Percentiles rank a stretch among this genome's conserved stretches.
phyloP scores from a whole-genome alignment of 1,139 yeast species.

The Lizanozyma gosingica region DNA sequence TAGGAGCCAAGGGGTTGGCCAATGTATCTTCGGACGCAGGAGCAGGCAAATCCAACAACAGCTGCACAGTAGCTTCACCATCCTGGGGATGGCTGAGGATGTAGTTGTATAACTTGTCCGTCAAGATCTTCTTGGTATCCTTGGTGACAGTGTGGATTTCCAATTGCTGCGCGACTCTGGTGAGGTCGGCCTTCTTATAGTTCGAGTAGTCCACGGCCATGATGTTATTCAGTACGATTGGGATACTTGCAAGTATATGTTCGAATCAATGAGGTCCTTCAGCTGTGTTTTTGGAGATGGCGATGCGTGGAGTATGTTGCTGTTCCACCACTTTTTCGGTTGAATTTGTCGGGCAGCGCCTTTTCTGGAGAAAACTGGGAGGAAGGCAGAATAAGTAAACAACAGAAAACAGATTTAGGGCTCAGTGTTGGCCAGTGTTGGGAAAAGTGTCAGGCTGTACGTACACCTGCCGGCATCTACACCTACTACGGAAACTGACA shows the following conservation, averaged over 20 bases:
- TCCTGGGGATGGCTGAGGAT: slow-evolving; percentile 22
- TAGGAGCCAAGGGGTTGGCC: slow-evolving; percentile 9
- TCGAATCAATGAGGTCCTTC: too few species aligned
- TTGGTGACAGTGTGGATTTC: slow-evolving; percentile 27
- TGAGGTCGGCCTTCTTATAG: slow-evolving; percentile 32
- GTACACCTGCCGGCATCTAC: too few species aligned
- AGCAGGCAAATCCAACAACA: slow-evolving; percentile 3
- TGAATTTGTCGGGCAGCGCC: background rate
- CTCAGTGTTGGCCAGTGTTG: too few species aligned
- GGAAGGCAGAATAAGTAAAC: background rate
- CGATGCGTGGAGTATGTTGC: too few species aligned
- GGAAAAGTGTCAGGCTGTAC: too few species aligned
- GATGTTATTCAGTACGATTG: too few species aligned
- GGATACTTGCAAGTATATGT: too few species aligned
- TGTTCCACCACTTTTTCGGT: too few species aligned
- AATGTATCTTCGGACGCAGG: slow-evolving; percentile 5
- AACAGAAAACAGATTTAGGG: too few species aligned
- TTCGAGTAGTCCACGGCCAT: slow-evolving; percentile 3
- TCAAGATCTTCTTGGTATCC: slow-evolving; percentile 35
- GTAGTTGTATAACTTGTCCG: slow-evolving; percentile 27
- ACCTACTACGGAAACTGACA: too few species aligned
- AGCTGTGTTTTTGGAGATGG: too few species aligned
- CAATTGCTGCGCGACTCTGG: slow-evolving; percentile 25
- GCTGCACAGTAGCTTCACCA: slow-evolving; percentile 17
- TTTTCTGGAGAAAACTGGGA: background rate